Evolutionary conservation across 1,139 yeast species (phyloP), one percentile per base, ranked within the genome.

Genomic region (Candida sp.): DNA sequence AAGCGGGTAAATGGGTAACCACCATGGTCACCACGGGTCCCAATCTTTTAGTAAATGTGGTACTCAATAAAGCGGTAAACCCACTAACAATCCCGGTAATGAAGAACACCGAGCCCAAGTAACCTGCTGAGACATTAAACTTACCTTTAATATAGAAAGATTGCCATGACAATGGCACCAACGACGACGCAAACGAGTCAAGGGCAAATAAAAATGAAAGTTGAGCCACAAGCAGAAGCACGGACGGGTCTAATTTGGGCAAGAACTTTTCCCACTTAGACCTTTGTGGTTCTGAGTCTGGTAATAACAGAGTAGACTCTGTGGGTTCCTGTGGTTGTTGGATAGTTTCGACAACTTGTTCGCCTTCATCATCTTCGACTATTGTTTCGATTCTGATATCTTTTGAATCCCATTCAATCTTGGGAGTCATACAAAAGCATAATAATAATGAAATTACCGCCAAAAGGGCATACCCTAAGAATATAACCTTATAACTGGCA

Each of bases 21-120:
- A 73, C 64, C 79, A 74, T 73, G 1, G 79, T 70, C 8, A 64
- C 61, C 5, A 74, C 66, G 0, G 78, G 71, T 1, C 79, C 79
- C 38, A 65, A 50, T 41, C 72, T 56, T 43, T 73, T 73, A 40
- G 76, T 70, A 22, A 73, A 56, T 4, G 72, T 59, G 0, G 79
- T 68, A 30, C 77, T 70, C 5, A 68, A 53, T 21, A 77, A 56
- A 0, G 80, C 68, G 48, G 73, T 65, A 34, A 69, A 48, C 0
- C 75, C 73, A 40, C 75, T 63, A 5, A 73, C 55, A 21, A 71
- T 49, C 22, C 74, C 73, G 7, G 72, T 69, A 11, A 57, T 49
- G 39, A 72, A 68, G 50, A 74, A 73, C 0, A 73, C 61, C 3
- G 63, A 48, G 1, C 79, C 79, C 35, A 73, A 58, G 22, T 58